Conservation (phyloP, 2,329 filamentous ascomycete genomes). For the Lasiodiplodia sp. region DNA sequence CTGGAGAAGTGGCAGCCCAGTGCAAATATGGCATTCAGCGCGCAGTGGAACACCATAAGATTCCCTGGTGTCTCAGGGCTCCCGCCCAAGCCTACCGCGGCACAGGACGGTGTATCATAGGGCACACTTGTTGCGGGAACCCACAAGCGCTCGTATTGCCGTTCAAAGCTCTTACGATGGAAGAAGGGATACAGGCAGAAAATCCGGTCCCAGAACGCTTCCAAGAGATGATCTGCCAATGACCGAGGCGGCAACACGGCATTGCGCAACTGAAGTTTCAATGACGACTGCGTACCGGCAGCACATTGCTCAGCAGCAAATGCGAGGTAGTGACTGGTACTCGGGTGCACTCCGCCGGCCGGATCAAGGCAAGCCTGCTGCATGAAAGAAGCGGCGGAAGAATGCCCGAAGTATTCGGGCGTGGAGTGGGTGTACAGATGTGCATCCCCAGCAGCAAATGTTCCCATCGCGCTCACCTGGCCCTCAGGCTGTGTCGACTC, state of each 20-base stretch:
- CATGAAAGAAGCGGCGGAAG: not conserved
- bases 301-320: not conserved
- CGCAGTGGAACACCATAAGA: slow-evolving; percentile 1
- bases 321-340: not conserved
- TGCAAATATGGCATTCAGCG: not conserved
- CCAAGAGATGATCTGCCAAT: not conserved
- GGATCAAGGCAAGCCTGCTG: not conserved
- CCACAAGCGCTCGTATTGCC: not conserved
- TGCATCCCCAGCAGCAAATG: not conserved
- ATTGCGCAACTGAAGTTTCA: not conserved
- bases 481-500: not conserved
- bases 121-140: not conserved
- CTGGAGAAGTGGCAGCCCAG: not conserved
- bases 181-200: not conserved
- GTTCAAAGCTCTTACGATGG: not conserved
- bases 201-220: not conserved
- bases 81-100: not conserved
- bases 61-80: not conserved
- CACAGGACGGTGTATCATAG: not conserved
- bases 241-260: not conserved
- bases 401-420: not conserved
- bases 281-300: not conserved
- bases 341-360: not conserved
- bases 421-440: not conserved
- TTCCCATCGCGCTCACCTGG: slow-evolving; percentile 3